These are phyloP conservation scores for Tetraselmis chui DNA, from an alignment of 139 green algal genomes.

Conservation along the genomic window DNA sequence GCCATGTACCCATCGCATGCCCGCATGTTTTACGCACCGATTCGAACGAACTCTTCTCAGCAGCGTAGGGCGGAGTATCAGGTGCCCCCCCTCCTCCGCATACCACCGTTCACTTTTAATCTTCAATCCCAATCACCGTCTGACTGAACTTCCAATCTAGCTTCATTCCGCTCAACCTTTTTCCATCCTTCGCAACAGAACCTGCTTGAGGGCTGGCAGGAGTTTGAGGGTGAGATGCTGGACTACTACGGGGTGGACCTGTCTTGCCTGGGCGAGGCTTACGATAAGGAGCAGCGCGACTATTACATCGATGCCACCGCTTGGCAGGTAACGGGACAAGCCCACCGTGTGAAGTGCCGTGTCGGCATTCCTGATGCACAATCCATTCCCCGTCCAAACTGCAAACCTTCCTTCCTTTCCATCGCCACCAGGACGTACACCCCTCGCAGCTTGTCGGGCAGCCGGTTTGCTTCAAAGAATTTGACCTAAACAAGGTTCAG, in stretches of 20 bases:
- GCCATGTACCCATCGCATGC: slow-evolving; percentile 90
- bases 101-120: neutral
- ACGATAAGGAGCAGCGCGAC: slow-evolving; percentile 62
- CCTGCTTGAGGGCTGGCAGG: slow-evolving; percentile 76
- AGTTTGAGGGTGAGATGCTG: slow-evolving; percentile 77
- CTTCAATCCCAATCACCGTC: slow-evolving; percentile 3
- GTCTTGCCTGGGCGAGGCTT: slow-evolving; percentile 50
- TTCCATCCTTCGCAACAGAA: slow-evolving; percentile 27
- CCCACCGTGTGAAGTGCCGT: too few species aligned
- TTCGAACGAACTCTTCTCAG: slow-evolving; percentile 41
- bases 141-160: neutral
- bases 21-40: slow-evolving; percentile 75
- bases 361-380: too few species aligned
- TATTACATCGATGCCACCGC: slow-evolving; percentile 74
- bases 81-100: slow-evolving; percentile 15
- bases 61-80: slow-evolving; percentile 52
- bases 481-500: slow-evolving; percentile 77
- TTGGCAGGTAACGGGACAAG: too few species aligned
- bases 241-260: slow-evolving; percentile 77
- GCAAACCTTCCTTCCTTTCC: too few species aligned
- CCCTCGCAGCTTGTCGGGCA: slow-evolving; percentile 70
- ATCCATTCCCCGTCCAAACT: too few species aligned
- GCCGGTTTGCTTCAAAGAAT: slow-evolving; percentile 61
- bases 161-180: neutral
- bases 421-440: slow-evolving; percentile 61